These are phyloP conservation scores for Cucumis hystrix DNA, from an alignment of 306 rosid genomes.

Conservation along the genomic window DNA sequence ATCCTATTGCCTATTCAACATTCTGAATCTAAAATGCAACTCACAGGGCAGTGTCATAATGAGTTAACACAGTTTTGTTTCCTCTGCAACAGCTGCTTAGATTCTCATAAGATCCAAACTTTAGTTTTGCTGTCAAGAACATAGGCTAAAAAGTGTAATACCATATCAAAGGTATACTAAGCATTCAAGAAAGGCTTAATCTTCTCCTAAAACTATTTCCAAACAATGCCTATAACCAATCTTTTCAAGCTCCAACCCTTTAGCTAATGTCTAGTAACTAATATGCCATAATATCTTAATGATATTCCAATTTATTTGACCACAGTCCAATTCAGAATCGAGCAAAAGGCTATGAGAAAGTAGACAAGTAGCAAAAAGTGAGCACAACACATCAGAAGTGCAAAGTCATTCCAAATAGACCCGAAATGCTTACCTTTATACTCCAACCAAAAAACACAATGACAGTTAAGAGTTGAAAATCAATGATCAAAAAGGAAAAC, in stretches of 20 bases:
- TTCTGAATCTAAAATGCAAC: background rate
- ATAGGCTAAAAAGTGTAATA: background rate
- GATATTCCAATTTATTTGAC: background rate
- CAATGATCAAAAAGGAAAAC: background rate
- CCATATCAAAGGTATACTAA: background rate
- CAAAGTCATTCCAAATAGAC: too few species aligned
- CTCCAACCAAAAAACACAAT: background rate
- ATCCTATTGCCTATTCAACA: background rate
- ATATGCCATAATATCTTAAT: background rate
- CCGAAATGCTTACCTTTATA: slow-evolving; percentile 23
- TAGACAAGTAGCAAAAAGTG: background rate
- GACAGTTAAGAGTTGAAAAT: background rate
- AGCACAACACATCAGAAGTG: background rate
- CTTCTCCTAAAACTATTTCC: background rate
- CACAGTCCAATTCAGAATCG: background rate
- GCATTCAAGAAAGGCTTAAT: background rate
- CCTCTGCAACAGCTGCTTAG: background rate
- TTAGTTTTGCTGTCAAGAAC: background rate
- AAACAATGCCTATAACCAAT: background rate
- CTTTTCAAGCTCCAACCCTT: background rate
- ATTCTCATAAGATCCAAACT: background rate
- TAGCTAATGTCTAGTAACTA: background rate
- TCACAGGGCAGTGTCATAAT: background rate
- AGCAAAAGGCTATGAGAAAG: background rate
- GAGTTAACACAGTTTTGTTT: background rate